Evolutionary conservation across 2,329 filamentous ascomycete species (phyloP).

Genomic region (Colletotrichum sp.): DNA sequence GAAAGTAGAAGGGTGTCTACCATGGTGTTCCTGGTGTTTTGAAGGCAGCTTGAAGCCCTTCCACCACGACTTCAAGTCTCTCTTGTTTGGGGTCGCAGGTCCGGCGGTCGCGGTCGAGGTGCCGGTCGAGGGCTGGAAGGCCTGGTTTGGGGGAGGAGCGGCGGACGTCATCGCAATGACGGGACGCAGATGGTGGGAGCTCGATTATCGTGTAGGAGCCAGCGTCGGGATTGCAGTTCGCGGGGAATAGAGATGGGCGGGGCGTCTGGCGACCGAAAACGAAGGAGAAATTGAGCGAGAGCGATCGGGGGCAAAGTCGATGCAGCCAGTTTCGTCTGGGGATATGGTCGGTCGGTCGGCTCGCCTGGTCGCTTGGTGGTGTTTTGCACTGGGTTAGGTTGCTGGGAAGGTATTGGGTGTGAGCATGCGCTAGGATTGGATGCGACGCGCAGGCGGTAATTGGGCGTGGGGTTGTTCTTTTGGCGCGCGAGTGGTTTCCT

Average conservation of each 20-base stretch:
- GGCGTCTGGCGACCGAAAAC: background rate
- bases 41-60: constrained; percentile 83
- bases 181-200: constrained; percentile 24
- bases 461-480: constrained; percentile 11
- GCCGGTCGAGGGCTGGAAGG: constrained; percentile 14
- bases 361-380: constrained; percentile 19
- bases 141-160: constrained; percentile 23
- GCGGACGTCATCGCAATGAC: constrained; percentile 36
- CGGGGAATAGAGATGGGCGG: background rate
- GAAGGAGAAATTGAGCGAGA: background rate
- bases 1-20: constrained; percentile 50
- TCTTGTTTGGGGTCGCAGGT: constrained; percentile 78
- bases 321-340: constrained; percentile 4
- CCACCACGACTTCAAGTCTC: constrained; percentile 96
- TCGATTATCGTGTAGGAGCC: constrained; percentile 14
- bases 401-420: constrained; percentile 16
- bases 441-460: constrained; percentile 20
- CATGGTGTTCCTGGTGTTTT: constrained; percentile 60
- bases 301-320: background rate
- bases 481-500: constrained; percentile 15
- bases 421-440: constrained; percentile 18
- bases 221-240: background rate
- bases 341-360: constrained; percentile 5
- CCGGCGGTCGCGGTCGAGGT: constrained; percentile 8
- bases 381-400: constrained; percentile 20